phyloP scores from a whole-genome alignment of 179 eudicot genomes.

The Beta corolliflora region DNA sequence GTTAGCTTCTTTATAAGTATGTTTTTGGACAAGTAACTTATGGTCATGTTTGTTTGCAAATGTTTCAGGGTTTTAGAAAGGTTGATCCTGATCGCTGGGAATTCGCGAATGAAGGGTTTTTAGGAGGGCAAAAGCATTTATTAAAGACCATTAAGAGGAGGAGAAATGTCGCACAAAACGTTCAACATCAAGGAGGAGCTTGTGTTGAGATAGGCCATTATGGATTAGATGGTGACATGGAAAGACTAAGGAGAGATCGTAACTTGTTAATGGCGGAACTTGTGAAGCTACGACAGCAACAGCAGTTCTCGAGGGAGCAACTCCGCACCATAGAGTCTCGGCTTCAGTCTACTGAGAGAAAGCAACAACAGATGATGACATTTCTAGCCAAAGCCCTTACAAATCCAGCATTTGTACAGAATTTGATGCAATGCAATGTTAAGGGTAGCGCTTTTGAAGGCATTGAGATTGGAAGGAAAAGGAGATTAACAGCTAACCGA shows the following conservation, averaged over 20 bases:
- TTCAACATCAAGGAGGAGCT: slow-evolving; percentile 45
- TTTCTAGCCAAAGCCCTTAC: slow-evolving; percentile 57
- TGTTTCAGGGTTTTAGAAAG: slow-evolving; percentile 68
- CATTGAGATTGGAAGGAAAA: slow-evolving; percentile 42
- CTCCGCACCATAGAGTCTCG: slow-evolving; percentile 49
- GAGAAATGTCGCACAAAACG: slow-evolving; percentile 46
- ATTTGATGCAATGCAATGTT: slow-evolving; percentile 32
- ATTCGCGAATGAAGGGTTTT: slow-evolving; percentile 67
- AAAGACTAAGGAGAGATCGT: slow-evolving; percentile 51
- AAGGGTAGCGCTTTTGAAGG: slow-evolving; percentile 26
- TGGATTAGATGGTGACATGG: slow-evolving; percentile 61
- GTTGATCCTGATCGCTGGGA: slow-evolving; percentile 84
- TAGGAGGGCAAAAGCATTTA: slow-evolving; percentile 70
- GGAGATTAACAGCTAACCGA: slow-evolving; percentile 50
- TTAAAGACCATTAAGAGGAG: slow-evolving; percentile 63
- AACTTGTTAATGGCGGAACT: slow-evolving; percentile 45
- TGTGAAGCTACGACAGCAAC: slow-evolving; percentile 59
- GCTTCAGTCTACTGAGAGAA: slow-evolving; percentile 48
- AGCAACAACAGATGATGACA: slow-evolving; percentile 58
- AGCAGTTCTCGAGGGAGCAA: slow-evolving; percentile 52
- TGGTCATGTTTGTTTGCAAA: not conserved
- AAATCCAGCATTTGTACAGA: slow-evolving; percentile 53
- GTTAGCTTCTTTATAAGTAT: not conserved
- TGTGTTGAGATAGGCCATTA: slow-evolving; percentile 67
- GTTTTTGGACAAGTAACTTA: not conserved